Percentiles rank a stretch among this genome's conserved stretches.
phyloP scores from a whole-genome alignment of 176 grass and related monocot genomes.

The Hyparrhenia diplandra region DNA sequence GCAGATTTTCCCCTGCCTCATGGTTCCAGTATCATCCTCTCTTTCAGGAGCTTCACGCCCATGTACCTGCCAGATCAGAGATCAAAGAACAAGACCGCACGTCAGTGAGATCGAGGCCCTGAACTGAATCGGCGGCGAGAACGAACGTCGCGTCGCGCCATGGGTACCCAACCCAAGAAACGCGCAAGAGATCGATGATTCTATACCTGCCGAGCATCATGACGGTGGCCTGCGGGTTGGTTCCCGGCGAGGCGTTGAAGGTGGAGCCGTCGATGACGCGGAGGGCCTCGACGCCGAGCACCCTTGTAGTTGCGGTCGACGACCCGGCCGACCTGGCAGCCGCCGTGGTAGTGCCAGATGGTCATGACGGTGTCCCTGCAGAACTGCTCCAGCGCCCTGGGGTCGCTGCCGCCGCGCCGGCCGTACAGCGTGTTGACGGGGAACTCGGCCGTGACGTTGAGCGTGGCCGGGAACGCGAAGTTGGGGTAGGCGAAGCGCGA shows the following conservation, averaged over 20 bases:
- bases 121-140: too few relatives aligned
- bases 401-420: constrained; percentile 33
- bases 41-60: constrained; percentile 64
- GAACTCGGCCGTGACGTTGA: constrained; percentile 53
- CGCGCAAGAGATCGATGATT: too few relatives aligned
- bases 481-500: constrained; percentile 50
- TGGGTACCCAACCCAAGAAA: too few relatives aligned
- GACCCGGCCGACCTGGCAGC: constrained; percentile 72
- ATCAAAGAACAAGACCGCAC: neutral
- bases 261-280: constrained; percentile 85
- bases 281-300: constrained; percentile 53
- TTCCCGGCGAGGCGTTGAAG: constrained; percentile 73
- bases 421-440: constrained; percentile 53
- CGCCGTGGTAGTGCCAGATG: constrained; percentile 93
- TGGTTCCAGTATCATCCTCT: constrained; percentile 43
- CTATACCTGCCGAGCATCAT: constrained; percentile 89
- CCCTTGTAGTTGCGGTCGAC: constrained; percentile 70
- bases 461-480: constrained; percentile 43
- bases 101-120: neutral
- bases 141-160: neutral
- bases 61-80: constrained; percentile 65
- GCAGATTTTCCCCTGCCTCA: neutral
- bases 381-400: constrained; percentile 59
- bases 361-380: constrained; percentile 87
- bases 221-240: constrained; percentile 88